phyloP scores from a whole-genome alignment of 176 grass and related monocot species.

The Coix lacrymajobi region DNA sequence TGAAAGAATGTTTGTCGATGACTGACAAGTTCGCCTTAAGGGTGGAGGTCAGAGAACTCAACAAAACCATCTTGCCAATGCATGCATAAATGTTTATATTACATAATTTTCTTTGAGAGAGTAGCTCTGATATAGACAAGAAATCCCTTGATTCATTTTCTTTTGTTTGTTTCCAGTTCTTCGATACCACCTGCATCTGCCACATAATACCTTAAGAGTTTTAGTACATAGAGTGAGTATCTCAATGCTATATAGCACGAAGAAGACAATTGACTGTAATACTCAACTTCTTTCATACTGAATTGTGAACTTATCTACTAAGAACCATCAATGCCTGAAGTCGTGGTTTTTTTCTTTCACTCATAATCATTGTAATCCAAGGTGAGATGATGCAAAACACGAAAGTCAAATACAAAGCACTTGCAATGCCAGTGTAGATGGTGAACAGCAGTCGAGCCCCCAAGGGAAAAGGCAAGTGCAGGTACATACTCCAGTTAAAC shows the following conservation, averaged over 20 bases:
- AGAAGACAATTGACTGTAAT: background rate
- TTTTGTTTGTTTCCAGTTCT: slow-evolving; percentile 47
- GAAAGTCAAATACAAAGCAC: background rate
- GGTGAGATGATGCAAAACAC: background rate
- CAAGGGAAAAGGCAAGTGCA: background rate
- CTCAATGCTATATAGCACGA: background rate
- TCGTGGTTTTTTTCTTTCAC: background rate
- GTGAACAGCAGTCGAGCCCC: background rate
- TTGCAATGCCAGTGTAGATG: background rate
- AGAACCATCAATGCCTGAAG: background rate
- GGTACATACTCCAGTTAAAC: background rate
- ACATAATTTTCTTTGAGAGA: slow-evolving; percentile 19
- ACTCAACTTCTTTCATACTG: background rate
- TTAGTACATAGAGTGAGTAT: background rate
- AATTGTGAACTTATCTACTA: background rate
- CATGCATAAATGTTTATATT: slow-evolving; percentile 39
- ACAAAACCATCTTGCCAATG: slow-evolving; percentile 28
- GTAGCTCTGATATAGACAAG: slow-evolving; percentile 41
- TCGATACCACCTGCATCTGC: slow-evolving; percentile 31
- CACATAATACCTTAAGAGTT: background rate
- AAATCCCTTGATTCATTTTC: background rate
- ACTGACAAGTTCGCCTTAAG: slow-evolving; percentile 17
- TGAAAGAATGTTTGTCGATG: slow-evolving; percentile 31
- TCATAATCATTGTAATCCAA: background rate
- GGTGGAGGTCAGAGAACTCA: background rate